Evolutionary conservation across 1,139 yeast genomes (phyloP), one percentile per base, ranked within the genome.

Genomic region (Suhomyces ambrosiae): DNA sequence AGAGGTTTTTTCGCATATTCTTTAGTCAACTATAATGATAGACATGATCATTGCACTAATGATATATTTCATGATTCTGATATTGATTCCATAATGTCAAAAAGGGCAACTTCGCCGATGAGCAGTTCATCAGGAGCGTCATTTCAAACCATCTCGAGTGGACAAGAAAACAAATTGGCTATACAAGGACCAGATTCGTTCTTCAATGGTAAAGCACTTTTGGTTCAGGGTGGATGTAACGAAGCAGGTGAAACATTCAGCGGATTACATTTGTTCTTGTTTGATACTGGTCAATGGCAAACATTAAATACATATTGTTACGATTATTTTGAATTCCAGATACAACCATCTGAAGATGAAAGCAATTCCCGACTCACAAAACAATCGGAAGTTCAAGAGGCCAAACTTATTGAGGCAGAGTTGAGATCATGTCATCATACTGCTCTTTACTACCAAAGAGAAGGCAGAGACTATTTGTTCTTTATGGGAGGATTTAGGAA

Each of bases 221-320:
- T 71, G 9, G 53, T 71, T 3, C 76, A 71, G 26, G 77, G 77
- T 3, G 77, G 77, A 2, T 62, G 69, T 37, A 57, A 65, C 41
- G 68, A 68, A 8, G 35, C 55, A 1, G 42, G 48, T 8, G 49
- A 61, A 11, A 54, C 59, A 3, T 69, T 62, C 39, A 54, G 65
- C 32, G 74, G 68, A 40, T 53, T 70, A 34, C 65, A 54, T 40
- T 26, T 65, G 12, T 70, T 65, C 48, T 47, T 53, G 9, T 69
- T 71, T 41, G 58, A 54, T 10, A 58, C 62, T 0, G 66, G 68
- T 5, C 52, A 53, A 33, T 71, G 76, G 76, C 58, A 54, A 33
- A 46, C 51, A 14, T 37, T 65, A 26, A 47, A 52, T 6, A 68
- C 75, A 0, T 71, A 56, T 44, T 61, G 62, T 3, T 67, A 58